Evolutionary conservation across 768 basidiomycete species (phyloP), one percentile per base, ranked within the genome.

Genomic region (Xanthoconium purpureum): DNA sequence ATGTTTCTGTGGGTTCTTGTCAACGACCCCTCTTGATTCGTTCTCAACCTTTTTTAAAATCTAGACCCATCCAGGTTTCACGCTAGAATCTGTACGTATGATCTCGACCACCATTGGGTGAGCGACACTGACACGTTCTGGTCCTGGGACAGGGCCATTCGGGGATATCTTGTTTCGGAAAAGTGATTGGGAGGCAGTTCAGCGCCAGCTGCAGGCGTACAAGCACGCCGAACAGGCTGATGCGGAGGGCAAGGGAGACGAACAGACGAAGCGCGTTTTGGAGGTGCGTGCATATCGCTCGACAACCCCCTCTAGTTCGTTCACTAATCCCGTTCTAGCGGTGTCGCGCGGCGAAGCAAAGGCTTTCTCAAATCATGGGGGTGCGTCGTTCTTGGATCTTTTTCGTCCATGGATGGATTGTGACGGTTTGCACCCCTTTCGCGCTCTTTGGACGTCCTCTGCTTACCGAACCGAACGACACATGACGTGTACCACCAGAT

Each of bases 1-100:
- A 5, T 66, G 65, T 50, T 60, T 71, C 18, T 24, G 70, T 71
- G 50, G 47, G 69, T 61, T 37, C 2, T 47, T 28, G 11, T 33
- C 12, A 11, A 18, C 33, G 20, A 24, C 12, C 33, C 17, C 33
- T 29, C 14, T 20, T 14, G 17, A 24, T 29, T 4, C 15, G 39
- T n/a, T 42, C 30, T 50, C n/a, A 37, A 17, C 29, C 47, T 17
- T 24, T 6, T 48, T 13, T 18, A 35, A 35, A 20, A 11, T 17
- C 17, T 14, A 67, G 63, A 50, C 12, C 20, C 54, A 29, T 47
- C 56, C 5, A 12, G 30, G 10, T 0, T 3, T 5, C 6, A 0
- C 9, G 8, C 18, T 12, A 6, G 2, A 0, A 15, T 15, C 2
- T 72, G 70, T 72, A 48, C 18, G 69, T 53, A 35, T 33, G 28